Percentiles rank a stretch among this genome's conserved stretches.
Conservation (phyloP, 495 filamentous ascomycete species). For the Podospora tetraspora region DNA sequence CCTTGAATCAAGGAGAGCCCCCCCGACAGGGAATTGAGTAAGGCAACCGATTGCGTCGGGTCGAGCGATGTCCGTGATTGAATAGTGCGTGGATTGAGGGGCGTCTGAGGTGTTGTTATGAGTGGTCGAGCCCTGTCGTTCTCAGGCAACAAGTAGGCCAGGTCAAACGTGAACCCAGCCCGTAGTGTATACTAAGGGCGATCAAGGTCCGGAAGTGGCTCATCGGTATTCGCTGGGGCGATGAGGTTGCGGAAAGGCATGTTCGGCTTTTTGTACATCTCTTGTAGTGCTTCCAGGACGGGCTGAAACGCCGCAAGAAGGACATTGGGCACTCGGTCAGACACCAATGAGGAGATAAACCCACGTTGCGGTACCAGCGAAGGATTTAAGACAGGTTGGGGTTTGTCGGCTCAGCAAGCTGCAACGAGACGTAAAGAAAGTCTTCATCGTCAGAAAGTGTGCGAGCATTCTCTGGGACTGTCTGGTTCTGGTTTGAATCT, state of each 20-base stretch:
- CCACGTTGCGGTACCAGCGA: conserved; percentile 23
- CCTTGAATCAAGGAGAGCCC: conserved; percentile 67
- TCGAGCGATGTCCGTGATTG: conserved; percentile 43
- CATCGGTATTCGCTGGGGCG: conserved; percentile 32
- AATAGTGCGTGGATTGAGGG: conserved; percentile 39
- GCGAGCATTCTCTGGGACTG: neutral
- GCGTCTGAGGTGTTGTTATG: conserved; percentile 20
- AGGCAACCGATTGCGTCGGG: conserved; percentile 49
- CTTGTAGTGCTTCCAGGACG: conserved; percentile 59
- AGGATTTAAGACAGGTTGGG: conserved; percentile 29
- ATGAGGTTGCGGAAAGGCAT: conserved; percentile 60
- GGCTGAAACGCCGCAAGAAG: conserved; percentile 63
- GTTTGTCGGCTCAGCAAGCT: conserved; percentile 28
- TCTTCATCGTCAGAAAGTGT: conserved; percentile 26
- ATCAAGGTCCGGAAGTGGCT: neutral
- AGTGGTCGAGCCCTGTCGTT: conserved; percentile 55
- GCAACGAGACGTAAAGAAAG: conserved; percentile 23
- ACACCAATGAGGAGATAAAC: conserved; percentile 24
- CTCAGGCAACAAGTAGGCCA: conserved; percentile 36
- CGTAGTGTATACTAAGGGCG: conserved; percentile 1
- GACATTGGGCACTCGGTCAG: conserved; percentile 65
- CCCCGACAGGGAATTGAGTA: conserved; percentile 52
- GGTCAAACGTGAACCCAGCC: conserved; percentile 5
- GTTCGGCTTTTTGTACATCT: conserved; percentile 44
- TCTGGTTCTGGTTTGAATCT: neutral